Evolutionary conservation across 2,329 filamentous ascomycete species (phyloP), one percentile per base, ranked within the genome.

Genomic region (Sclerotinia borealis): DNA sequence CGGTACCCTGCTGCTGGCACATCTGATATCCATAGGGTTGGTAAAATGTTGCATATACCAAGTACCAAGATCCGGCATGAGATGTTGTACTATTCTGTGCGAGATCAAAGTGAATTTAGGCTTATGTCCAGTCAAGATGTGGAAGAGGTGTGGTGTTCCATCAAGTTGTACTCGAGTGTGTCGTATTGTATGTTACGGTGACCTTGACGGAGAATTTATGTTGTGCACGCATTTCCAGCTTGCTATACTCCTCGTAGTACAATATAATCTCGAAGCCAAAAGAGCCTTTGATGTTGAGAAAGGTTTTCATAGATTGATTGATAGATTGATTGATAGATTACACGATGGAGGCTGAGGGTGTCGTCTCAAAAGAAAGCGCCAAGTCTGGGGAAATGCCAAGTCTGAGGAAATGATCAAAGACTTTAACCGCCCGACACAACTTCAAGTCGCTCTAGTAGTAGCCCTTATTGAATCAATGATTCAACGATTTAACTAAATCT

Each of bases 311-410:
- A 55, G 25, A 19, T 43, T 55, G 11, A 55, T n/a, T n/a, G n/a
- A n/a, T n/a, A n/a, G n/a, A n/a, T n/a, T 52, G 49, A 34, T 17
- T 11, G 13, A 19, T 25, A 3, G 11, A 15, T 54, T 54, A 41
- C 51, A 54, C 51, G 27, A 41, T 37, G 4, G 52, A 45, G 52
- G 52, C 39, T 45, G 52, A 45, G n/a, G n/a, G n/a, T 22, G 13
- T 45, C n/a, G 43, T 34, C 2, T 31, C 13, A 13, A 39, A 39
- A 37, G 37, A 29, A 29, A n/a, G n/a, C n/a, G 39, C 52, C 52
- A 56, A 56, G 39, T 56, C 54, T 45, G 54, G 54, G 54, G 54
- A 56, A 56, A 56, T 56, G 39, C 52, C 52, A 56, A 56, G 39
- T 56, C 54, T 45, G 54, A 39, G 54, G 54, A 56, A 56, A 56